A percentile compares a stretch with the other conserved stretches of the same genome.
phyloP scores from a whole-genome alignment of 352 stramenopile species.

The Pythium periplocum region DNA sequence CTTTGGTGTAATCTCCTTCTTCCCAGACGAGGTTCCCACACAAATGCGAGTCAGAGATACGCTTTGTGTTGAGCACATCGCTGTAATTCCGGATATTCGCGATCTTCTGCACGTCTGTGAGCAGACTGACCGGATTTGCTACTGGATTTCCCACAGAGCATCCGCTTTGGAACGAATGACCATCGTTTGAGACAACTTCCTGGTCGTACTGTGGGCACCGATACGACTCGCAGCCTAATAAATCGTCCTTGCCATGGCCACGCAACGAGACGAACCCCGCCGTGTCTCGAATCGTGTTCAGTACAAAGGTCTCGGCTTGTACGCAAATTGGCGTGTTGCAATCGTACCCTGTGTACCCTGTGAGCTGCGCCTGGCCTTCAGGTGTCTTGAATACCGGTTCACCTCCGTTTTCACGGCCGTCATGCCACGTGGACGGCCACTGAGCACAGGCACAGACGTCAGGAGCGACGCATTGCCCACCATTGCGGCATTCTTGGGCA shows the following conservation, averaged over 20 bases:
- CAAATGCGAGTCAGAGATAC: constrained; percentile 55
- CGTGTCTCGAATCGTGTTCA: constrained; percentile 69
- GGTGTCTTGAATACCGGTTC: constrained; percentile 90
- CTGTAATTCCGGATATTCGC: constrained; percentile 46
- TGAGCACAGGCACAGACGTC: constrained; percentile 88
- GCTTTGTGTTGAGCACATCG: constrained; percentile 52
- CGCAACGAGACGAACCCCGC: constrained; percentile 42
- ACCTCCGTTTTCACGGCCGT: constrained; percentile 86
- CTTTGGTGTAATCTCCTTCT: constrained; percentile 89
- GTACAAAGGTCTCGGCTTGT: constrained; percentile 84
- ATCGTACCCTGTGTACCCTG: constrained; percentile 95
- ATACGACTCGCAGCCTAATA: constrained; percentile 42
- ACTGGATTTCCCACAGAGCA: constrained; percentile 77
- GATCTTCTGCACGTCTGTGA: constrained; percentile 32
- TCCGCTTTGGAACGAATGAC: constrained; percentile 90
- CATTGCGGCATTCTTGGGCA: constrained; percentile 89
- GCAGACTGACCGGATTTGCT: constrained; percentile 35
- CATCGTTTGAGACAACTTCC: constrained; percentile 91
- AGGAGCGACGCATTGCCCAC: constrained; percentile 54
- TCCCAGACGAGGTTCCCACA: constrained; percentile 89
- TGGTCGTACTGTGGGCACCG: constrained; percentile 80
- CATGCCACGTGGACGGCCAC: constrained; percentile 88
- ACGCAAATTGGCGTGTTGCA: constrained; percentile 96
- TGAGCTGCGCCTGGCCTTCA: constrained; percentile 88
- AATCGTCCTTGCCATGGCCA: constrained; percentile 46